Base-by-base conservation (phyloP, 2,329 filamentous ascomycete species). In the Pyricularia pennisetigena region DNA sequence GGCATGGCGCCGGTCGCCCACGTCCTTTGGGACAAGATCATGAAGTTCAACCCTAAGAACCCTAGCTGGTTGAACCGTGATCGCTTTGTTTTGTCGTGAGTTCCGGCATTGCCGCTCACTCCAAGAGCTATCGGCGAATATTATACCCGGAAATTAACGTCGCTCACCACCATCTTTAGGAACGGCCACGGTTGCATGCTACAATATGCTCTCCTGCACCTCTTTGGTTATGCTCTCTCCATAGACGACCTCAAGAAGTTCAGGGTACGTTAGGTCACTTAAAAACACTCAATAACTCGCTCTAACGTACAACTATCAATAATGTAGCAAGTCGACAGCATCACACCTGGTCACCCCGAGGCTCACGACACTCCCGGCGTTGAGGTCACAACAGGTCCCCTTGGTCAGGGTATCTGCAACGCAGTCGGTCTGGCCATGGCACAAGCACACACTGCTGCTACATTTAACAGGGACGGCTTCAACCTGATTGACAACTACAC, bases 21-120 rank as follows among this genome's bases (percentile, higher is more conserved):
- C 86, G 93, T 98, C 77, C 88, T 99, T 73, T 99, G 92, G 85
- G 97, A 97, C 88, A 96, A 95, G 82, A 96, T 97, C 87, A 93
- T 99, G 93, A 96, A 84, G 80, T 99, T 97, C 88, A 99, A 98
- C 90, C 95, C 95, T 76, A 96, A 97, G 90, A 97, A 97, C 88
- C 92, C 95, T 75, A 86, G 93, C 73, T 99, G 94, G 94, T 77
- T 95, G 76, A 98, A 98, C 88, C 90, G 95, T 78, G 95, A 99
- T 83, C 91, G 95, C 81, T 99, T 99, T 78, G 93, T 99, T 71
- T 93, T 99, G 79, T 99, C 95, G 94, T 97, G 88, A 87, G 94
- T 90, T 24, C 63, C 62, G 24, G 54, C 8, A 26, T 61, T 9
- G 0, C n/a, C 23, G 9, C 4, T 61, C 8, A 59, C 23, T 16